phyloP scores from a whole-genome alignment of 805 yeast genomes.

The Gaillardinia entomophila region DNA sequence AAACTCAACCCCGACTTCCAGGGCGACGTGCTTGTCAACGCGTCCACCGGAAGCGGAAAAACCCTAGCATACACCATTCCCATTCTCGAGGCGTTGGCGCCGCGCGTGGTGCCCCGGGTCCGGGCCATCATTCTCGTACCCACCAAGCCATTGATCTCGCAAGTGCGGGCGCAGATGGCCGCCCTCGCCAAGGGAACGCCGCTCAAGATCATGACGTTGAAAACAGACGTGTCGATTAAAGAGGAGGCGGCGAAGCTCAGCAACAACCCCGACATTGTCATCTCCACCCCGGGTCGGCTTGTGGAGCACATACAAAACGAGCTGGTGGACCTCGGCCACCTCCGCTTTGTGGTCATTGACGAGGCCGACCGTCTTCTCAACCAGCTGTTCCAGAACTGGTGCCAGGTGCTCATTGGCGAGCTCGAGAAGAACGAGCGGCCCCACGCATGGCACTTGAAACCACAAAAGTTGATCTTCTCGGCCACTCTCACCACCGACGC shows the following conservation, averaged over 20 bases:
- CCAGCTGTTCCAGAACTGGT: slow-evolving; percentile 94
- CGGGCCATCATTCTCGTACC: slow-evolving; percentile 83
- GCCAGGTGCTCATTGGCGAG: slow-evolving; percentile 45
- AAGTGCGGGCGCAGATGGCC: slow-evolving; percentile 64
- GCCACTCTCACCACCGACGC: slow-evolving; percentile 95
- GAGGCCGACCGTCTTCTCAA: slow-evolving; percentile 80
- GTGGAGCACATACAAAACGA: slow-evolving; percentile 61
- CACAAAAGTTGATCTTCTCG: slow-evolving; percentile 71
- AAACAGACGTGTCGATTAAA: slow-evolving; percentile 44
- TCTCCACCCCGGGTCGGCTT: slow-evolving; percentile 74
- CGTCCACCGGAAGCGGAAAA: slow-evolving; percentile 95
- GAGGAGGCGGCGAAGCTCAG: slow-evolving; percentile 57
- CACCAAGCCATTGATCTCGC: slow-evolving; percentile 79
- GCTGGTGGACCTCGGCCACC: slow-evolving; percentile 42
- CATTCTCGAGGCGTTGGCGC: slow-evolving; percentile 59
- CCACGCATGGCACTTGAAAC: slow-evolving; percentile 26
- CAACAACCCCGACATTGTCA: slow-evolving; percentile 57
- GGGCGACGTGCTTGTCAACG: slow-evolving; percentile 84
- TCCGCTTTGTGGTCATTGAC: slow-evolving; percentile 66
- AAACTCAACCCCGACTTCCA: slow-evolving; percentile 44
- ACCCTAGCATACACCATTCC: slow-evolving; percentile 88
- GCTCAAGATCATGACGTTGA: slow-evolving; percentile 56
- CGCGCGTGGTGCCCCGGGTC: slow-evolving; percentile 63
- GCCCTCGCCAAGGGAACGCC: slow-evolving; percentile 61
- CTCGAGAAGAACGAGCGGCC: slow-evolving; percentile 17